Evolutionary conservation across 305 asterid species (phyloP), one percentile per base, ranked within the genome.

Genomic region (Fraxinus baroniana): DNA sequence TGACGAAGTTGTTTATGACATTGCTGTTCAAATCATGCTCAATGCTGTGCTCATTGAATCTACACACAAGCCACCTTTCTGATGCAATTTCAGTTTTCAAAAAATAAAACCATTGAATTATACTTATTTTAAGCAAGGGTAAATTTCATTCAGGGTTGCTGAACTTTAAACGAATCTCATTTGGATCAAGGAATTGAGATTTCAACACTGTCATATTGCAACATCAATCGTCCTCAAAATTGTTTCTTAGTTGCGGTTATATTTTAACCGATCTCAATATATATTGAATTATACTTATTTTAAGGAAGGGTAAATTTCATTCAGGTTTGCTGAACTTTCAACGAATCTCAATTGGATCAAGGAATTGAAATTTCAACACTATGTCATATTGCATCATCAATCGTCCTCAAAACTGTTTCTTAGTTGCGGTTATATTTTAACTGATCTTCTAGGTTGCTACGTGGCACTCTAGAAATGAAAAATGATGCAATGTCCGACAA

Each of bases 11-110:
- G 97, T 94, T 70, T 95, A 94, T 86, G 94, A 92, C 35, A 86
- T 95, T 77, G 90, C 93, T 18, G 86, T 92, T 83, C 99, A 95
- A 74, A 88, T 95, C 79, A 81, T 95, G 94, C 86, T 95, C 89
- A 94, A 95, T 75, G 94, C 93, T 0, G 85, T 95, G 92, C 97
- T 95, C 81, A 87, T 95, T 24, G 91, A 94, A 82, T 94, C 98
- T 20, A 18, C 28, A 20, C 71, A 20, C 15, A 22, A 22, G 13
- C 32, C 71, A 18, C 30, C 24, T 62, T 6, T 62, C 28, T 62
- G 28, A 62, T 62, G 9, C 71, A 18, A 20, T 0, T 62, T 7
- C 32, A 18, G 26, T 44, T 44, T 3, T 12, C 55, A 17, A 44
- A 12, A 10, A 12, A 44, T n/a, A n/a, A n/a, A n/a, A n/a, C n/a